These are phyloP conservation scores for Russula sp. DNA, from an alignment of 768 basidiomycete species.

Conservation along the genomic window DNA sequence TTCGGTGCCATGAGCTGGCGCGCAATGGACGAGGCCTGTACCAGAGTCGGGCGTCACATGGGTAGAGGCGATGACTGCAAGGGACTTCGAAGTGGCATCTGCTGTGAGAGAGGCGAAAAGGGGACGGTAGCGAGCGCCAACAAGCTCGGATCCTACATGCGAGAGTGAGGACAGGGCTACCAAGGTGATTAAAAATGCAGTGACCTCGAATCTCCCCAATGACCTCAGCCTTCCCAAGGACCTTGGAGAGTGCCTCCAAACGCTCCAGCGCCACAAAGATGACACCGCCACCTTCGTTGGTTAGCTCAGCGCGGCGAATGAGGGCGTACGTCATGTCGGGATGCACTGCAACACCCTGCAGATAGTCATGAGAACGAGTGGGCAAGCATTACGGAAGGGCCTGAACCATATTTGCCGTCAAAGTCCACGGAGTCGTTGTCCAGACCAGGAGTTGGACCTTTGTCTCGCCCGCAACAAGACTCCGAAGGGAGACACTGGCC, in stretches of 20 bases:
- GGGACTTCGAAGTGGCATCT: slow-evolving; percentile 6
- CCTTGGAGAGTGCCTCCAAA: slow-evolving; percentile 28
- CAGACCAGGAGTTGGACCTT: slow-evolving; percentile 68
- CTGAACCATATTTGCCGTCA: slow-evolving; percentile 89
- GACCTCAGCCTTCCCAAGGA: slow-evolving; percentile 39
- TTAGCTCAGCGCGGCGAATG: slow-evolving; percentile 29
- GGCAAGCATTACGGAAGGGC: neutral
- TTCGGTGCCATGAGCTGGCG: slow-evolving; percentile 90
- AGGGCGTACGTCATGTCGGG: slow-evolving; percentile 62
- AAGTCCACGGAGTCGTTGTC: slow-evolving; percentile 98
- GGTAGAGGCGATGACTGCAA: slow-evolving; percentile 52
- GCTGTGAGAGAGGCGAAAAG: slow-evolving; percentile 44
- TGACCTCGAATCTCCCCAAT: slow-evolving; percentile 13
- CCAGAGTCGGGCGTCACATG: slow-evolving; percentile 88
- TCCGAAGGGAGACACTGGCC: slow-evolving; percentile 28
- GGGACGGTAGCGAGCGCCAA: slow-evolving; percentile 53
- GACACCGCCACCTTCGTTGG: slow-evolving; percentile 23
- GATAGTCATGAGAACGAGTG: slow-evolving; percentile 12
- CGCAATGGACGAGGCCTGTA: slow-evolving; percentile 92
- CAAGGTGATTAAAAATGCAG: neutral
- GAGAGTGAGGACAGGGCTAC: neutral
- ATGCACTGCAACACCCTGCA: slow-evolving; percentile 84
- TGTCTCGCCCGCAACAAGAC: slow-evolving; percentile 30
- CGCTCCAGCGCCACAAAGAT: slow-evolving; percentile 36
- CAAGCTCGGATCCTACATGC: slow-evolving; percentile 43